Percentiles rank a stretch among this genome's conserved stretches.
Conservation (phyloP, 257 asterid genomes). For the Fraxinus americana region DNA sequence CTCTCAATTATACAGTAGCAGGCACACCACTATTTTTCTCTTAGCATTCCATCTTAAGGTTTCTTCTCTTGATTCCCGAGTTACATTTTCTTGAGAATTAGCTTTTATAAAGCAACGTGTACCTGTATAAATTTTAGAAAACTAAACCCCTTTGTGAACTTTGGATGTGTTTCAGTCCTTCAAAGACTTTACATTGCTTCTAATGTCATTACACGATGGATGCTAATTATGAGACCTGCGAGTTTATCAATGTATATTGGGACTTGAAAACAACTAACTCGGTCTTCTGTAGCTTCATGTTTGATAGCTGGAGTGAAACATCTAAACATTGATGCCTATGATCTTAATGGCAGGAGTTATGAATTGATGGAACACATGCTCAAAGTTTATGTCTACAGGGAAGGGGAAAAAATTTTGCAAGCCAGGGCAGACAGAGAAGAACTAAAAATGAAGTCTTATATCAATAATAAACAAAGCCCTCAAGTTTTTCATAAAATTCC, state of each 20-base stretch:
- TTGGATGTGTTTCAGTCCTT: neutral
- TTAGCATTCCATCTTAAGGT: neutral
- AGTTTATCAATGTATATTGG: neutral
- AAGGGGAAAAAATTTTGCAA: constrained; percentile 63
- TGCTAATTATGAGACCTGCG: neutral
- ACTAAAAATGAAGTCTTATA: too few relatives aligned
- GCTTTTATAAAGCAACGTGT: neutral
- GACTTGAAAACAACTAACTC: neutral
- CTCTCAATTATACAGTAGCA: neutral
- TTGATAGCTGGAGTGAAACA: neutral
- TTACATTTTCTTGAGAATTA: neutral
- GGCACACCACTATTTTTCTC: neutral
- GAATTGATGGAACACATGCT: constrained; percentile 56
- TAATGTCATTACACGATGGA: neutral
- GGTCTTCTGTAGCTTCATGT: neutral
- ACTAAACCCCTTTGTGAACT: neutral
- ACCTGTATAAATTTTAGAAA: neutral
- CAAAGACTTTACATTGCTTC: neutral
- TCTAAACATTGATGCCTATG: constrained; percentile 7
- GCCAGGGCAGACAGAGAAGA: too few relatives aligned
- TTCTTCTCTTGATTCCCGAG: neutral
- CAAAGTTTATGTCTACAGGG: constrained; percentile 57
- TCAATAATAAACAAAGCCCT: too few relatives aligned
- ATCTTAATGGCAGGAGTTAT: constrained; percentile 57
- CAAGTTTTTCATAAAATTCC: too few relatives aligned